These are phyloP conservation scores for Gastrolobium bilobum DNA, from an alignment of 306 rosid species.

Conservation along the genomic window DNA sequence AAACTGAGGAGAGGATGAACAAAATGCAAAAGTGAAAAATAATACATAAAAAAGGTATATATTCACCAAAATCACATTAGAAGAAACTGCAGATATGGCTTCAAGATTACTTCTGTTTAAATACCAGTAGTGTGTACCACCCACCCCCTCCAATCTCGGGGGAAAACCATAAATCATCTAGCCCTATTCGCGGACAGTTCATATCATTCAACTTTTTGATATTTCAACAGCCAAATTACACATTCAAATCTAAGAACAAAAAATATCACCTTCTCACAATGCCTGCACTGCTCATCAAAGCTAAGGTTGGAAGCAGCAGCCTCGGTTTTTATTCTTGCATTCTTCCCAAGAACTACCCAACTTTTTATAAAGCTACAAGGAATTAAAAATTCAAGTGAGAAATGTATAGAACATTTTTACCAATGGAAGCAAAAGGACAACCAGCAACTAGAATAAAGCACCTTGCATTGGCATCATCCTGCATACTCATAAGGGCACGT, in stretches of 20 bases:
- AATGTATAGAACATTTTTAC: conserved; percentile 14
- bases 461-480: conserved; percentile 75
- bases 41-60: background rate
- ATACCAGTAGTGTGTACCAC: background rate
- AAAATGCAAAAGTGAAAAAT: conserved; percentile 21
- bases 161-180: conserved; percentile 21
- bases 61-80: conserved; percentile 19
- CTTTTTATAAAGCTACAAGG: conserved; percentile 72
- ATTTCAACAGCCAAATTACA: conserved; percentile 36
- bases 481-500: conserved; percentile 94
- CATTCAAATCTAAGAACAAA: conserved; percentile 28
- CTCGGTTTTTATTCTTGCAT: conserved; percentile 75
- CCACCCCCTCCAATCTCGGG: background rate
- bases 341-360: conserved; percentile 87
- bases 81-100: background rate
- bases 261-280: conserved; percentile 87
- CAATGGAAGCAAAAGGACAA: conserved; percentile 22
- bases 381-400: conserved; percentile 47
- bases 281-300: conserved; percentile 88
- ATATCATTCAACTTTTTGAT: background rate
- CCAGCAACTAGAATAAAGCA: conserved; percentile 47
- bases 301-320: conserved; percentile 72
- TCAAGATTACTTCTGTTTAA: conserved; percentile 10
- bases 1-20: conserved; percentile 6
- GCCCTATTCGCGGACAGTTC: background rate